Evolutionary conservation across 2,329 filamentous ascomycete genomes (phyloP).

Genomic region (Lasiodiplodia hormozganensis): DNA sequence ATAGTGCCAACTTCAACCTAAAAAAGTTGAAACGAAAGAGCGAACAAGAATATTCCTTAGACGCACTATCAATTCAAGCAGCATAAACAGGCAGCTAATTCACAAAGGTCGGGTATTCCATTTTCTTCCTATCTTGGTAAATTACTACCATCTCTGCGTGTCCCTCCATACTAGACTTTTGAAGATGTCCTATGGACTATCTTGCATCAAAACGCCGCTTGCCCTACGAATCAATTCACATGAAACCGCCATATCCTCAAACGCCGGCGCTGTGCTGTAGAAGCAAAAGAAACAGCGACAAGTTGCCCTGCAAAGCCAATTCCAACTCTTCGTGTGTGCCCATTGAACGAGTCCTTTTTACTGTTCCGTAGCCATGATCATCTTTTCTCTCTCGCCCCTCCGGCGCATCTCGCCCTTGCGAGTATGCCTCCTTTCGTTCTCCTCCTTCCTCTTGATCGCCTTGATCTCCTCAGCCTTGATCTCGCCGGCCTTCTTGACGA

Average conservation of each 20-base stretch:
- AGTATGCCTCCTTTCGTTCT: slow-evolving; percentile 92
- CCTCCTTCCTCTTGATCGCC: slow-evolving; percentile 86
- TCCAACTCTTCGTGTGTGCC: not conserved
- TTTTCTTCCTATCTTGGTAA: not conserved
- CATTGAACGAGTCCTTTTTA: slow-evolving; percentile 39
- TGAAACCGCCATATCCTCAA: slow-evolving; percentile 21
- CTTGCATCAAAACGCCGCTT: slow-evolving; percentile 2
- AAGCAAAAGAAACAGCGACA: slow-evolving; percentile 18
- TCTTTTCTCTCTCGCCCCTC: slow-evolving; percentile 87
- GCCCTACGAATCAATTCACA: not conserved
- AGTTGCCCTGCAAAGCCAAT: not conserved
- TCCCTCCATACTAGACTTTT: not conserved
- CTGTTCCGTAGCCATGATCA: slow-evolving; percentile 75
- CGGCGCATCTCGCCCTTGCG: slow-evolving; percentile 80
- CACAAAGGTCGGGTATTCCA: not conserved
- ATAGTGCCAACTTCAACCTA: no score
- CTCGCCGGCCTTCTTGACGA: slow-evolving; percentile 93
- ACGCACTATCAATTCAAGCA: no score
- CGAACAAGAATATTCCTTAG: no score
- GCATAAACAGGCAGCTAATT: not conserved
- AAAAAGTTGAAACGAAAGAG: no score
- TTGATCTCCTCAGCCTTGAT: slow-evolving; percentile 92
- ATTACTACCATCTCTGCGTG: not conserved
- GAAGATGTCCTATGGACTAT: not conserved
- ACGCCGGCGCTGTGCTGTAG: slow-evolving; percentile 27